Evolutionary conservation across 2,329 filamentous ascomycete species (phyloP).

Genomic region (Gaeumannomyces tritici): DNA sequence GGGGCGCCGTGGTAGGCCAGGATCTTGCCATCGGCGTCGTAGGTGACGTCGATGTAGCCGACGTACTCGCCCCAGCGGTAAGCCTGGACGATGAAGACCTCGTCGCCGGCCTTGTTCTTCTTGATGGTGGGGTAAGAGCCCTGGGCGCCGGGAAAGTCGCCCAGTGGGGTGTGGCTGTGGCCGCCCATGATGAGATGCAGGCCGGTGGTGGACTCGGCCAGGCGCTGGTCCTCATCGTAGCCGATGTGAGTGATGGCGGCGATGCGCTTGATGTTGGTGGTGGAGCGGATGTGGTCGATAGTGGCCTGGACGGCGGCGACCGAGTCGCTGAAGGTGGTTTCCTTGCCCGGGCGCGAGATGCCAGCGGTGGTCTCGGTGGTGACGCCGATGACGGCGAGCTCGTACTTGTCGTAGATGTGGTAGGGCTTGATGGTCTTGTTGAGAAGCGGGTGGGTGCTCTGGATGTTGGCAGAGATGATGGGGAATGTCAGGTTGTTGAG

Average conservation of each 20-base stretch:
- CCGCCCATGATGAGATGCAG: constrained; percentile 61
- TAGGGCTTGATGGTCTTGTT: constrained; percentile 57
- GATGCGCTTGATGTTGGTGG: constrained; percentile 53
- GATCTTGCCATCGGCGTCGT: constrained; percentile 49
- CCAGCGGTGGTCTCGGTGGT: constrained; percentile 49
- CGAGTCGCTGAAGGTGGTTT: constrained; percentile 49
- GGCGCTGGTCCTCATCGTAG: constrained; percentile 52
- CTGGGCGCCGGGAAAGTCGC: constrained; percentile 45
- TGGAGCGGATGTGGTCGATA: constrained; percentile 50
- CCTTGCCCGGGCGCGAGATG: constrained; percentile 48
- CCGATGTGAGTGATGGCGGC: constrained; percentile 59
- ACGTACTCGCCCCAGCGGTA: constrained; percentile 62
- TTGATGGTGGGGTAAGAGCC: constrained; percentile 56
- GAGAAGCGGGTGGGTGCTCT: constrained; percentile 47
- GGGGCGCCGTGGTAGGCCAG: constrained; percentile 54
- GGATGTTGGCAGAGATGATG: constrained; percentile 52
- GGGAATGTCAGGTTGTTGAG: constrained; percentile 56
- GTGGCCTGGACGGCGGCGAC: constrained; percentile 49
- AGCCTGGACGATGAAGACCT: constrained; percentile 59
- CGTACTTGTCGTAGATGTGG: constrained; percentile 51
- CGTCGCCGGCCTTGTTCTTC: constrained; percentile 50
- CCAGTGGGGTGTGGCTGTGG: constrained; percentile 51
- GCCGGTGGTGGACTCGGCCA: constrained; percentile 49
- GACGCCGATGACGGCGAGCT: constrained; percentile 53
- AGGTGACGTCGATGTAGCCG: constrained; percentile 58